Conservation (phyloP, 2,329 filamentous ascomycete species). For the Penicillium italicum region DNA sequence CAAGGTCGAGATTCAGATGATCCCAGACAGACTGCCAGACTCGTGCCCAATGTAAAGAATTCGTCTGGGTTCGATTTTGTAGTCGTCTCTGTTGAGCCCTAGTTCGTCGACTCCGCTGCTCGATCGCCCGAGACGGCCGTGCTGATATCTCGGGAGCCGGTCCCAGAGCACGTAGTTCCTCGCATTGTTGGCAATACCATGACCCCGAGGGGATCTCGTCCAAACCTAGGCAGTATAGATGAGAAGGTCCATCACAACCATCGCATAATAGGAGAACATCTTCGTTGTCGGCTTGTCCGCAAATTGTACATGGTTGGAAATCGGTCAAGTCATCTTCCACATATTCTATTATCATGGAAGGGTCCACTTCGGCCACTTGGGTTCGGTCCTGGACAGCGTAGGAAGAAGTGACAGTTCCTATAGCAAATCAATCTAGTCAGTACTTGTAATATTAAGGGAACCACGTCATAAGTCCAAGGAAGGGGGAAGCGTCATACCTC, state of each 20-base stretch:
- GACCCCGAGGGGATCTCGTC: conserved; percentile 69
- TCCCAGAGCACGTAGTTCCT: conserved; percentile 44
- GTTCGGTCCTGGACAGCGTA: conserved; percentile 53
- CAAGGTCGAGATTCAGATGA: conserved; percentile 69
- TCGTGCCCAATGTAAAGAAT: conserved; percentile 62
- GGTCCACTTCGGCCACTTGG: conserved; percentile 81
- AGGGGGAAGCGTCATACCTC: conserved; percentile 60
- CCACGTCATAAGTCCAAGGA: conserved; percentile 7
- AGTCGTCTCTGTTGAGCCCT: conserved; percentile 44
- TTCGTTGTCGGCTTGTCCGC: conserved; percentile 74
- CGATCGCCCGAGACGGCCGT: conserved; percentile 29
- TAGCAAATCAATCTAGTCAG: conserved; percentile 4
- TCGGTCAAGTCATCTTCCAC: conserved; percentile 61
- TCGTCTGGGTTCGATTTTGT: conserved; percentile 40
- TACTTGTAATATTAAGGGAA: conserved; percentile 1
- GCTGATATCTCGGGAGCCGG: conserved; percentile 37
- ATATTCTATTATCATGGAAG: conserved; percentile 66
- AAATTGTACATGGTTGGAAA: conserved; percentile 75
- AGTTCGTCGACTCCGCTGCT: conserved; percentile 50
- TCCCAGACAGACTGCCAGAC: conserved; percentile 92
- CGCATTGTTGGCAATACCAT: conserved; percentile 91
- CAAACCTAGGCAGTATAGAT: conserved; percentile 86
- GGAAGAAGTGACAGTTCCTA: conserved; percentile 56
- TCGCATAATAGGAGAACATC: conserved; percentile 86
- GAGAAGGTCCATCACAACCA: conserved; percentile 82